phyloP scores from a whole-genome alignment of 148 eudicot genomes.

The Euryodendron excelsum region DNA sequence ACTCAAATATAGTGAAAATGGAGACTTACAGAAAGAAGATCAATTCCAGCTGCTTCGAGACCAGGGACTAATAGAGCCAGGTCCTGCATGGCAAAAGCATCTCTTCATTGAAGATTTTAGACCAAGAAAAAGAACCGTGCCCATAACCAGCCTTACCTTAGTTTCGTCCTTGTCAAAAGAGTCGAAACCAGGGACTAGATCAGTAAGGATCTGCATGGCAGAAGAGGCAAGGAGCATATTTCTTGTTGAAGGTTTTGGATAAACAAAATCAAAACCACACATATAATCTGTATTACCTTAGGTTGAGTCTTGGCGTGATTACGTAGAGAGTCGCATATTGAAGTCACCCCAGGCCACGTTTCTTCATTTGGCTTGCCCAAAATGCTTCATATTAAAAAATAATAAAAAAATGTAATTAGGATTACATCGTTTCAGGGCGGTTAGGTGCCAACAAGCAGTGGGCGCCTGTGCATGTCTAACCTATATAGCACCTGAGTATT shows the following conservation, averaged over 20 bases:
- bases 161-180: too few relatives aligned
- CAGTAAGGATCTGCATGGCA: too few relatives aligned
- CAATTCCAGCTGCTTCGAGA: background rate
- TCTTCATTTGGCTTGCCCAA: background rate
- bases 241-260: background rate
- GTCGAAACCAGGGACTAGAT: too few relatives aligned
- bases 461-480: background rate
- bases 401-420: background rate
- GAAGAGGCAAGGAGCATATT: too few relatives aligned
- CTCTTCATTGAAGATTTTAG: too few relatives aligned
- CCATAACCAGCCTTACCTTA: too few relatives aligned
- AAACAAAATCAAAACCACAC: background rate
- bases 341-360: background rate
- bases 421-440: too few relatives aligned
- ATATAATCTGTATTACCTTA: background rate
- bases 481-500: background rate
- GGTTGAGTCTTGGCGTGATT: background rate
- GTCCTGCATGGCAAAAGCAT: too few relatives aligned
- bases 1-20: background rate
- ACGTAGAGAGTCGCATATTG: background rate
- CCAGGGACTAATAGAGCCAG: background rate
- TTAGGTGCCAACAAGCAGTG: background rate
- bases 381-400: background rate
- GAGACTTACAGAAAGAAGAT: background rate
- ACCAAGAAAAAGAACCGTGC: too few relatives aligned